A percentile compares a stretch with the other conserved stretches of the same genome.
Evolutionary conservation across 768 basidiomycete species (phyloP).

Genomic region (Cubamyces lactineus): DNA sequence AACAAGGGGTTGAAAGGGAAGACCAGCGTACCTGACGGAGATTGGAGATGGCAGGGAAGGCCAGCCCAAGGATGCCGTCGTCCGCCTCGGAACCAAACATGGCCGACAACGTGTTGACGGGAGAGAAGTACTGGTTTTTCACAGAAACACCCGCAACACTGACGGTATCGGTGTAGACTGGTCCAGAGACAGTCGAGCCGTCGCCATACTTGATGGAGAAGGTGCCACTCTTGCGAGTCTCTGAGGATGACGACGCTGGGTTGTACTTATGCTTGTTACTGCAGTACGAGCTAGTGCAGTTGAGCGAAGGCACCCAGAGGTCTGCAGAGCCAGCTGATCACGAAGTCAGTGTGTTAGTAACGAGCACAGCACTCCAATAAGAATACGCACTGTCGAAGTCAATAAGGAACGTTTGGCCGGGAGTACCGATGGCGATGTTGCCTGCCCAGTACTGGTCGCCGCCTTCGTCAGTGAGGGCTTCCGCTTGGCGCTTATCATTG

Average conservation of each 20-base stretch:
- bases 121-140: slow-evolving; percentile 25
- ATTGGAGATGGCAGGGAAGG: slow-evolving; percentile 28
- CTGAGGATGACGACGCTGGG: slow-evolving; percentile 32
- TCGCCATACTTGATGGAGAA: slow-evolving; percentile 44
- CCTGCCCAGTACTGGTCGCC: slow-evolving; percentile 43
- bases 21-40: slow-evolving; percentile 5
- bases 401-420: slow-evolving; percentile 35
- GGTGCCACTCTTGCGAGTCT: slow-evolving; percentile 24
- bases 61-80: slow-evolving; percentile 33
- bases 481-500: slow-evolving; percentile 24
- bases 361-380: no score
- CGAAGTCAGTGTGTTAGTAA: neutral
- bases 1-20: no score
- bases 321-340: slow-evolving; percentile 25
- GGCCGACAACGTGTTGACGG: slow-evolving; percentile 23
- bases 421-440: slow-evolving; percentile 49
- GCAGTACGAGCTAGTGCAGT: slow-evolving; percentile 21
- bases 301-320: slow-evolving; percentile 26
- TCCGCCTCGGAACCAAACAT: slow-evolving; percentile 15
- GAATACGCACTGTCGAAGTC: slow-evolving; percentile 24
- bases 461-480: slow-evolving; percentile 29
- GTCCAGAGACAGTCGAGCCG: slow-evolving; percentile 39
- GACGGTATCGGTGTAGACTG: slow-evolving; percentile 40
- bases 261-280: slow-evolving; percentile 33
- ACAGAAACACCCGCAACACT: slow-evolving; percentile 35